Conservation (phyloP, 179 eudicot species). For the Actinidia arguta region DNA sequence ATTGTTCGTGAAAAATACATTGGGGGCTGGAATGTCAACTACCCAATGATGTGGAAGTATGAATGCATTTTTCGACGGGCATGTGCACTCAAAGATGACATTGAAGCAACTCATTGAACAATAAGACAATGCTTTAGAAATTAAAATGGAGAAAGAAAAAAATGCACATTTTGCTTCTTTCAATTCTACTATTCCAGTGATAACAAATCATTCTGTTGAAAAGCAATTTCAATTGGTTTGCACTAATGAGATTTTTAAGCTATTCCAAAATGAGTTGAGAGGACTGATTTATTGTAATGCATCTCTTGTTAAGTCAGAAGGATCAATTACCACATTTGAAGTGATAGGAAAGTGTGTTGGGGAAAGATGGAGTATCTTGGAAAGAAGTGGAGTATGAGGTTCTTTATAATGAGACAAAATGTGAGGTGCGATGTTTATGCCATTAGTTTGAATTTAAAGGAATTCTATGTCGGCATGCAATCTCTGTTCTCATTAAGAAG, state of each 20-base stretch:
- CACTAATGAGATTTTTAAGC: slow-evolving; percentile 5
- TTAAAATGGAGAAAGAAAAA: slow-evolving; percentile 11
- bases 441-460: not conserved
- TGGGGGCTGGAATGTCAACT: slow-evolving; percentile 16
- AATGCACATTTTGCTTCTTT: slow-evolving; percentile 6
- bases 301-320: not conserved
- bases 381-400: slow-evolving; percentile 8
- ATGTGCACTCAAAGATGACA: not conserved
- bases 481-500: not conserved
- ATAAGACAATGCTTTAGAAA: slow-evolving; percentile 2
- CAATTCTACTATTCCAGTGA: not conserved
- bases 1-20: not conserved
- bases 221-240: not conserved
- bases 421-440: not conserved
- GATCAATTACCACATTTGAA: not conserved
- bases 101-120: slow-evolving; percentile 9
- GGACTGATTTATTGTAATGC: not conserved
- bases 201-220: not conserved
- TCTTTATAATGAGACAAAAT: not conserved
- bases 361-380: not conserved
- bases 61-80: slow-evolving; percentile 12
- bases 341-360: not conserved
- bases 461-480: slow-evolving; percentile 7
- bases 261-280: slow-evolving; percentile 6
- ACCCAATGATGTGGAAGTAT: slow-evolving; percentile 12